Evolutionary conservation across 2,329 filamentous ascomycete species (phyloP).

Genomic region (Clarireedia hainanense): DNA sequence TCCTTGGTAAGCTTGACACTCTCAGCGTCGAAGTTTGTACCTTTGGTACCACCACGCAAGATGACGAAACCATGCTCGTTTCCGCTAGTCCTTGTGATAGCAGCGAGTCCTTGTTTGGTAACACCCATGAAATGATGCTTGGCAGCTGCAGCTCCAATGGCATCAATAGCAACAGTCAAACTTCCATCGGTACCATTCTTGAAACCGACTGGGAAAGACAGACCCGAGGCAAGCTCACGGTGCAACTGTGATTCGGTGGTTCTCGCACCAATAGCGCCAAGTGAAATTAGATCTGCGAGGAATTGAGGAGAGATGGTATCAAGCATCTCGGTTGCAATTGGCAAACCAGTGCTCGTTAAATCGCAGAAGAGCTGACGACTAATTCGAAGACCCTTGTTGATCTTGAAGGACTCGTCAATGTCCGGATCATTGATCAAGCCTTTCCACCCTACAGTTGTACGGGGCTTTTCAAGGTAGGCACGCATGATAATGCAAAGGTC

Average conservation of each 20-base stretch:
- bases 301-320: slow-evolving; percentile 98
- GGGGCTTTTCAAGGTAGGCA: slow-evolving; percentile 96
- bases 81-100: slow-evolving; percentile 85
- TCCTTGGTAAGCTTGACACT: slow-evolving; percentile 75
- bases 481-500: slow-evolving; percentile 95
- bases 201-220: slow-evolving; percentile 97
- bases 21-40: slow-evolving; percentile 87
- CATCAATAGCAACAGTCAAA: slow-evolving; percentile 86
- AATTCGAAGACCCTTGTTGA: slow-evolving; percentile 94
- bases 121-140: slow-evolving; percentile 98
- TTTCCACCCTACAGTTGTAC: slow-evolving; percentile 98
- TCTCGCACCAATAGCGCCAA: slow-evolving; percentile 90
- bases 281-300: slow-evolving; percentile 88
- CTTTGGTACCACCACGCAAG: slow-evolving; percentile 80
- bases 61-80: slow-evolving; percentile 99
- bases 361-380: slow-evolving; percentile 92
- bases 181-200: slow-evolving; percentile 98
- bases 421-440: slow-evolving; percentile 98
- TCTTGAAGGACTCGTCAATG: slow-evolving; percentile 94
- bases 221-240: slow-evolving; percentile 86
- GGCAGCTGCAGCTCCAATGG: slow-evolving; percentile 79
- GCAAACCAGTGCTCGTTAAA: slow-evolving; percentile 78
- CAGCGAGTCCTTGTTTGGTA: slow-evolving; percentile 92
- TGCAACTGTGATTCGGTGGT: slow-evolving; percentile 97
- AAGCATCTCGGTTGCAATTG: slow-evolving; percentile 95